These are phyloP conservation scores for Lasiodiplodia sp. DNA, from an alignment of 2,329 filamentous ascomycete genomes.

Conservation along the genomic window DNA sequence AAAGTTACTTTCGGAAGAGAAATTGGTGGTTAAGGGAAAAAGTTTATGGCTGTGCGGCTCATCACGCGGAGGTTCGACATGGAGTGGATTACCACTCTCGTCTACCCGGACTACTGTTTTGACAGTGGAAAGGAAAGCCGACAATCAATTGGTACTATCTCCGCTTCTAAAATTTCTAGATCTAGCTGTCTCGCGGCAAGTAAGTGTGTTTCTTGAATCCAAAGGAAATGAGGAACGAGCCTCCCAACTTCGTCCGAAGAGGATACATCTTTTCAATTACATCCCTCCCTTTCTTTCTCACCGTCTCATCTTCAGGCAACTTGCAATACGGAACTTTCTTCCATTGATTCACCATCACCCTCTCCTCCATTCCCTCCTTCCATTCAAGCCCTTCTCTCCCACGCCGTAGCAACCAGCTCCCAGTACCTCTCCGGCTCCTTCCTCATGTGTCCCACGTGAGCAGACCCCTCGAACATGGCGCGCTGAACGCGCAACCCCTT, in stretches of 20 bases:
- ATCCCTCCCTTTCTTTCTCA: not conserved
- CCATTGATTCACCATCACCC: not conserved
- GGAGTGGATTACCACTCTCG: not conserved
- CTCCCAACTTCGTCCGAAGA: not conserved
- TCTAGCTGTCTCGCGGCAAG: constrained; percentile 14
- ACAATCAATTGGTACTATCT: not conserved
- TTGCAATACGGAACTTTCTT: not conserved
- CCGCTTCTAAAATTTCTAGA: not conserved
- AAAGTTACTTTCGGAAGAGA: not conserved
- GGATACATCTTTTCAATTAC: not conserved
- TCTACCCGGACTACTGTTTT: not conserved
- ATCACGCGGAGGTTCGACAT: constrained; percentile 1
- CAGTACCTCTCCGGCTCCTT: constrained; percentile 66
- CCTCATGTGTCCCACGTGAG: constrained; percentile 69
- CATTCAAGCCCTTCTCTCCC: constrained; percentile 17
- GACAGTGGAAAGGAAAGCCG: not conserved
- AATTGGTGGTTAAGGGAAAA: not conserved
- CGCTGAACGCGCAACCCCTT: constrained; percentile 59
- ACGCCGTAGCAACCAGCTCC: constrained; percentile 45
- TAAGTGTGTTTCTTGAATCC: not conserved
- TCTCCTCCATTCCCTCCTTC: not conserved
- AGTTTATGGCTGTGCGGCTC: not conserved
- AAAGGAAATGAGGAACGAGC: not conserved
- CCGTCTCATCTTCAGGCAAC: not conserved
- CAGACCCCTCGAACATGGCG: constrained; percentile 64